Evolutionary conservation across 2,329 filamentous ascomycete genomes (phyloP).

Genomic region (Penicillium sp.): DNA sequence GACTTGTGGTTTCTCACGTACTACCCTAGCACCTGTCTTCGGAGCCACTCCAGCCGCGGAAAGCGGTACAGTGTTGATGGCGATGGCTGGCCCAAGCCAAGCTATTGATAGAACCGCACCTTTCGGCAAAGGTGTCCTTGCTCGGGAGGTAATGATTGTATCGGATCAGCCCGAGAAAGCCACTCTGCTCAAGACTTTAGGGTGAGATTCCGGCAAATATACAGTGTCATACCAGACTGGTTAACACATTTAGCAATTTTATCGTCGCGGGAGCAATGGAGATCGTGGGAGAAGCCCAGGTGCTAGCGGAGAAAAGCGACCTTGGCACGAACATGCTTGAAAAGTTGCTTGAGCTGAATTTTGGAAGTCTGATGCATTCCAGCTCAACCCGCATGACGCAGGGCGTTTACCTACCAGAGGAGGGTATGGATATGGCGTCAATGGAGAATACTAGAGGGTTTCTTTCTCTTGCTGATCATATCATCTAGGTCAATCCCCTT

Average conservation of each 20-base stretch:
- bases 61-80: slow-evolving; percentile 9
- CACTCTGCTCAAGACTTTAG: slow-evolving; percentile 10
- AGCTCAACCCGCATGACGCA: slow-evolving; percentile 30
- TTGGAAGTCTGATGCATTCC: slow-evolving; percentile 26
- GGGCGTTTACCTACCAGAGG: slow-evolving; percentile 29
- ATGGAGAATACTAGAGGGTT: neutral
- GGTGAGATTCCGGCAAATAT: neutral
- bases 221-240: too few relatives aligned
- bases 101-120: neutral
- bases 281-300: slow-evolving; percentile 30
- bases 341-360: slow-evolving; percentile 29
- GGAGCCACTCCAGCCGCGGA: slow-evolving; percentile 11
- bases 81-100: neutral
- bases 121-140: slow-evolving; percentile 9
- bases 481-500: slow-evolving; percentile 30
- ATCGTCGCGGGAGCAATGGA: slow-evolving; percentile 24
- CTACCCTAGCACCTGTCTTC: slow-evolving; percentile 10
- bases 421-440: slow-evolving; percentile 7
- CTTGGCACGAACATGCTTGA: slow-evolving; percentile 26
- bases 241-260: slow-evolving; percentile 14
- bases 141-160: slow-evolving; percentile 12
- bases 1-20: neutral
- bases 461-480: neutral
- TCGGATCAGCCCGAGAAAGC: slow-evolving; percentile 13
- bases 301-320: slow-evolving; percentile 32